These are phyloP conservation scores for Venturia asperata DNA, from an alignment of 2,329 filamentous ascomycete genomes.

Conservation along the genomic window DNA sequence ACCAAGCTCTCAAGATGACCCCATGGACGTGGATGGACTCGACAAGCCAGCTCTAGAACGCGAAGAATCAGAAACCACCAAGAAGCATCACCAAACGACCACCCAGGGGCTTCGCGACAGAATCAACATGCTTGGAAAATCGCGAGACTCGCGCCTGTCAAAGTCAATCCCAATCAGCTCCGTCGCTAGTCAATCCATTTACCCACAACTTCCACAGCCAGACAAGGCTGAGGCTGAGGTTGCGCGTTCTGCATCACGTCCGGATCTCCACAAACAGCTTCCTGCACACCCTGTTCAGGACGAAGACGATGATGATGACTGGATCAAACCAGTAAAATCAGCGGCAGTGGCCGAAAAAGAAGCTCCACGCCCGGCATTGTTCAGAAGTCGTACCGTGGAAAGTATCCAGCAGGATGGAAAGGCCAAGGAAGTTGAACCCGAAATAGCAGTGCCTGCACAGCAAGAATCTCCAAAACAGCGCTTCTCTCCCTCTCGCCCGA, in stretches of 20 bases:
- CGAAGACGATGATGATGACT: slow-evolving; percentile 49
- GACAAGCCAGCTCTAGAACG: slow-evolving; percentile 32
- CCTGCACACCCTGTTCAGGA: background rate
- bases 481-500: slow-evolving; percentile 28
- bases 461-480: slow-evolving; percentile 12
- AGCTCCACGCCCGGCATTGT: slow-evolving; percentile 43
- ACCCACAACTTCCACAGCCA: slow-evolving; percentile 18
- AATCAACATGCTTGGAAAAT: slow-evolving; percentile 66
- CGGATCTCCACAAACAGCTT: background rate
- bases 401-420: slow-evolving; percentile 51
- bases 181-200: slow-evolving; percentile 13
- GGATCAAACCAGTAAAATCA: slow-evolving; percentile 49
- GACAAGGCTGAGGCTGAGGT: slow-evolving; percentile 13
- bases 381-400: slow-evolving; percentile 56
- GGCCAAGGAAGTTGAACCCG: background rate
- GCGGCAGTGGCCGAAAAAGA: slow-evolving; percentile 25
- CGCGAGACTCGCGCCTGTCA: slow-evolving; percentile 35
- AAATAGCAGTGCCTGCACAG: background rate
- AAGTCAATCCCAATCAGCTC: slow-evolving; percentile 25
- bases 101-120: slow-evolving; percentile 89
- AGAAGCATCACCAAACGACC: slow-evolving; percentile 75
- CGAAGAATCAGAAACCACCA: slow-evolving; percentile 47
- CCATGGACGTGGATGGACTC: slow-evolving; percentile 46
- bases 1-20: slow-evolving; percentile 27
- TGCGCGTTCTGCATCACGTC: background rate